Percentiles rank a stretch among this genome's conserved stretches.
These are phyloP conservation scores for Talaromyces sp. DNA, from an alignment of 2,329 filamentous ascomycete genomes.

Conservation along the genomic window DNA sequence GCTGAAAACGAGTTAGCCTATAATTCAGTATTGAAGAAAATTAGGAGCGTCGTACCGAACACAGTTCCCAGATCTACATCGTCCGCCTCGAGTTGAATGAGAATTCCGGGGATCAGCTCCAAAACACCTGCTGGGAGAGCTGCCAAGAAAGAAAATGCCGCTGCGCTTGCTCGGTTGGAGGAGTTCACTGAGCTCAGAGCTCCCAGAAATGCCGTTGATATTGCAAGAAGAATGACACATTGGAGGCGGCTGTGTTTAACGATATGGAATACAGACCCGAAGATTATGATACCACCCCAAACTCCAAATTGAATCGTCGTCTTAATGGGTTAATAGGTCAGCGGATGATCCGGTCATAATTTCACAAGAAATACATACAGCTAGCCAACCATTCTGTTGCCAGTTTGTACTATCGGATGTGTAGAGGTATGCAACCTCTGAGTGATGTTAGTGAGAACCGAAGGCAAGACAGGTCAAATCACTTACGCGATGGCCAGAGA, in stretches of 20 bases:
- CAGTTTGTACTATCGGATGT: slow-evolving; percentile 11
- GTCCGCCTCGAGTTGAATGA: neutral
- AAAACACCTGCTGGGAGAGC: neutral
- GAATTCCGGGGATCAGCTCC: neutral
- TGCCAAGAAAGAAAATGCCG: neutral
- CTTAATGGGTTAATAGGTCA: too few relatives aligned
- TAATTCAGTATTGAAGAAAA: neutral
- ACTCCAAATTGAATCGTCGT: slow-evolving; percentile 18
- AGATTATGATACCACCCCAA: slow-evolving; percentile 27
- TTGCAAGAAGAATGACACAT: neutral
- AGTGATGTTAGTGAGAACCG: too few relatives aligned
- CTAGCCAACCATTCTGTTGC: slow-evolving; percentile 24
- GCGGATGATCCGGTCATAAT: too few relatives aligned
- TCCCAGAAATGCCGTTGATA: neutral
- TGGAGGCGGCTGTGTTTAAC: neutral
- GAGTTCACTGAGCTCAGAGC: neutral
- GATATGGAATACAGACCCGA: slow-evolving; percentile 11
- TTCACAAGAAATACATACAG: neutral
- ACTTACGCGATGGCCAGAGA: slow-evolving; percentile 24
- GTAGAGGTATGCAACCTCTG: slow-evolving; percentile 20
- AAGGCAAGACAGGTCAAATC: too few relatives aligned
- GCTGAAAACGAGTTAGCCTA: neutral
- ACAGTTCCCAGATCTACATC: neutral
- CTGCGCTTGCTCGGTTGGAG: neutral
- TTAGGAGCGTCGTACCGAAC: neutral